Base-by-base conservation (phyloP, 31 red algal species). In the Pterothamnion heteromorphum region DNA sequence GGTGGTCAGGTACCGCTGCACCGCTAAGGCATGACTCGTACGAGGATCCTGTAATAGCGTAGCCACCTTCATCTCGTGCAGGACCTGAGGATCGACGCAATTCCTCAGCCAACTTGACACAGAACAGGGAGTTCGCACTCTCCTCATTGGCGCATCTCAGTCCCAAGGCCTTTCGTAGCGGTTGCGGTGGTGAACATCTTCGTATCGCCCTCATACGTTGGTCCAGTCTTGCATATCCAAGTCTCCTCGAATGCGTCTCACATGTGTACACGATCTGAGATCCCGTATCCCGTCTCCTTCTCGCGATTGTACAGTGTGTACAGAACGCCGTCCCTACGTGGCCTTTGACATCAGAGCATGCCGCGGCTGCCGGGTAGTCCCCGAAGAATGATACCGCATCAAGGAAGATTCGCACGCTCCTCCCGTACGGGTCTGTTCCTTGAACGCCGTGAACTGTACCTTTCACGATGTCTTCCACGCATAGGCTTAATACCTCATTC, bases 401-500 rank as follows among this genome's bases (percentile, higher is more conserved):
- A 32, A 32, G 30, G 26, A 86, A 86, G 2, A 86, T 86, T 23
- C 82, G 26, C 36, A 86, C 82, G 34, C 22, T 28, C 3, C 36
- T 32, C 2, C 82, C 27, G 36, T 86, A 86, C 26, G 82, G 82
- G 36, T 86, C 82, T 38, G 3, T 3, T 24, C 18, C 18, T 23
- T 36, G 26, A 32, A 86, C 82, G 2, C 1, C 82, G 26, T 86
- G 1, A 24, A 86, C 18, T 32, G 3, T 36, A 37, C 30, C 1
- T 38, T 37, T 32, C 27, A 37, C 30, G 26, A 86, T 37, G 9
- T 86, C 82, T 37, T 2, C 82, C 36, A 86, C 82, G 41, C 3
- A 3, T 27, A 86, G 35, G 9, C 26, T 86, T 3, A 86, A 37
- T 3, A 86, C 82, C 26, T 86, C 82, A 86, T 86, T 86, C 30